Base-by-base conservation (phyloP, 768 basidiomycete genomes). In the Psilocybe subaeruginosa region DNA sequence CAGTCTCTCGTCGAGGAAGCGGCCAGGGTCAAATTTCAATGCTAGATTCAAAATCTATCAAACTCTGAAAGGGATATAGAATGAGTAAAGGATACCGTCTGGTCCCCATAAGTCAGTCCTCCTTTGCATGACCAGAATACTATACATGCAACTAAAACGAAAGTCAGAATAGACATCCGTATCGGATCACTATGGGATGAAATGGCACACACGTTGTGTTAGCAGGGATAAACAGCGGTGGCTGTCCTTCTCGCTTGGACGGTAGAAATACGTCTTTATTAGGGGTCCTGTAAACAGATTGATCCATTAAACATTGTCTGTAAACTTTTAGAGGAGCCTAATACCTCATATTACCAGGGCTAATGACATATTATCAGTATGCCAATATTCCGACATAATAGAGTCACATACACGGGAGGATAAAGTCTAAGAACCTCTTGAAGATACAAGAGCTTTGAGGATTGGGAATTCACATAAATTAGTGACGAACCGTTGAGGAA, bases 21-120 rank as follows among this genome's bases (percentile, higher is more conserved):
- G 76, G 63, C 84, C 80, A 1, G 85, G 85, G 66, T 89, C 87
- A 66, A 89, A 90, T 60, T 74, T 66, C 3, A 79, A 72, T 19
- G 86, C 86, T 85, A 47, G 8, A 17, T 3, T 30, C 6, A 4
- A 2, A 16, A 17, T 29, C 17, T n/a, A 31, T 6, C 17, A 9
- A 11, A 30, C 35, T 30, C 12, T 54, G 39, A 48, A 53, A 17
- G 9, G 7, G n/a, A 47, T 23, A 23, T 23, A 23, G 23, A 23
- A 23, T 23, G 31, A 56, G 43, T 37, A 4, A 27, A 19, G 8
- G 37, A 56, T 74, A 82, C 83, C 84, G 65, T 84, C 83, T 0
- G 81, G 80, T 0, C 84, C 84, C 84, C 84, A 86, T 8, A 82
- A 69, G 53, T 83, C 80, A 27, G 70, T 78, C 47, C 82, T 70